Base-by-base conservation (phyloP, 2,329 filamentous ascomycete genomes). In the Beauveria scarabaeidicola region DNA sequence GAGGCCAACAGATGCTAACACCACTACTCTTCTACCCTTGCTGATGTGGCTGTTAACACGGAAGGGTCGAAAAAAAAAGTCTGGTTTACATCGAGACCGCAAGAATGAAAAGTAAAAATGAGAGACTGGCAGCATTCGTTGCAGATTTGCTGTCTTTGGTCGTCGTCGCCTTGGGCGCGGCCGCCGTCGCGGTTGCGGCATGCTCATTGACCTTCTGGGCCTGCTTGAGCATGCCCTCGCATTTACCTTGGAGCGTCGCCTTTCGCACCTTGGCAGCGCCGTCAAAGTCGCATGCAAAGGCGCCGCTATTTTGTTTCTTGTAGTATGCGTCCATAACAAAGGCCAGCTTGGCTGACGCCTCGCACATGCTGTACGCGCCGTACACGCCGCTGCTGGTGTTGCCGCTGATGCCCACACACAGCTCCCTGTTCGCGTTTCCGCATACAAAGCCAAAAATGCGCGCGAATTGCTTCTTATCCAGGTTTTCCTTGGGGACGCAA, bases 291-390 rank as follows among this genome's bases (percentile, higher is more conserved):
- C 90, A 94, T 36, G 89, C 86, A 58, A 75, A 74, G 29, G 75
- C 70, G 52, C 75, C 73, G 62, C 77, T 77, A 65, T 79, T 76
- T 68, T 86, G 78, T 64, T 72, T 73, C 65, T 78, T 70, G 78
- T 88, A 89, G 80, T 61, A 59, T 19, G 44, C 38, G 56, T 62
- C 56, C 29, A 62, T 36, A 11, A 59, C 58, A 74, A 83, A 91
- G 61, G 83, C 84, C 43, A 94, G 82, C 80, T 91, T 83, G 74
- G 89, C 80, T 65, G 80, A 79, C 67, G 82, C 69, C 66, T 79
- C 78, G 79, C 90, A 94, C 84, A 91, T 90, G 72, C 84, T 83
- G 79, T 89, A 91, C 52, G 87, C 82, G 66, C 90, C 90, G 72
- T 89, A 94, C 61, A 80, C 75, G 68, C 88, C 90, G 19, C 78